A percentile compares a stretch with the other conserved stretches of the same genome.
Evolutionary conservation across 2,329 filamentous ascomycete genomes (phyloP).

Genomic region (Arthrobotrys megalospora): DNA sequence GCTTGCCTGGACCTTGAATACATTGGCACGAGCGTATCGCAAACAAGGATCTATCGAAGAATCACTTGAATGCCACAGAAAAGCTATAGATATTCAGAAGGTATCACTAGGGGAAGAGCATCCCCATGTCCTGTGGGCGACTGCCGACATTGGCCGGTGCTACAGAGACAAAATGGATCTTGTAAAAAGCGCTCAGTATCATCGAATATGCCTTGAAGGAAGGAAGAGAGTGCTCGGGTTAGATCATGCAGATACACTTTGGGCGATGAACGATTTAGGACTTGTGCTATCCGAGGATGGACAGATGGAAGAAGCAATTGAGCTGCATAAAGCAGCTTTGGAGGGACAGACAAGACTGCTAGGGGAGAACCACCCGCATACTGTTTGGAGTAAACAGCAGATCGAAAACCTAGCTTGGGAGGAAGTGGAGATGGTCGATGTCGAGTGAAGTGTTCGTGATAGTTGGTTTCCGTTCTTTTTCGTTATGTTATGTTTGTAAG

Average conservation of each 20-base stretch:
- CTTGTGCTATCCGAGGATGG: constrained; percentile 46
- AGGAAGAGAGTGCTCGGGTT: constrained; percentile 30
- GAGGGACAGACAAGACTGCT: constrained; percentile 37
- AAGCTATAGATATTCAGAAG: constrained; percentile 45
- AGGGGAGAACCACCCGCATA: constrained; percentile 45
- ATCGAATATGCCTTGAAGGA: constrained; percentile 37
- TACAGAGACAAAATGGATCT: constrained; percentile 40
- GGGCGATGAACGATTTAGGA: constrained; percentile 58
- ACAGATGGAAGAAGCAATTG: constrained; percentile 32
- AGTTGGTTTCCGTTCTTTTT: background rate
- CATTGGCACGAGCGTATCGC: constrained; percentile 54
- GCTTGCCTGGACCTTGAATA: constrained; percentile 60
- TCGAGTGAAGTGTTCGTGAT: constrained; percentile 15
- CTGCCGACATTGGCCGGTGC: constrained; percentile 46
- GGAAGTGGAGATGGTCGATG: background rate
- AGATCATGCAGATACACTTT: constrained; percentile 44
- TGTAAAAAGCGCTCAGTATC: constrained; percentile 25
- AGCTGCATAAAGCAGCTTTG: constrained; percentile 36
- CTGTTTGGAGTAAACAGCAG: constrained; percentile 40
- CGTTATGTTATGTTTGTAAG: background rate
- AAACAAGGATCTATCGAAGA: constrained; percentile 48
- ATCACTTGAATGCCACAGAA: constrained; percentile 32
- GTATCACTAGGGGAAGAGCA: constrained; percentile 45
- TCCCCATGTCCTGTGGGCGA: constrained; percentile 56
- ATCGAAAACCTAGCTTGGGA: constrained; percentile 15